Percentiles rank a stretch among this genome's conserved stretches.
Evolutionary conservation across 768 basidiomycete genomes (phyloP).

Genomic region (Leccinum aurantiacum): DNA sequence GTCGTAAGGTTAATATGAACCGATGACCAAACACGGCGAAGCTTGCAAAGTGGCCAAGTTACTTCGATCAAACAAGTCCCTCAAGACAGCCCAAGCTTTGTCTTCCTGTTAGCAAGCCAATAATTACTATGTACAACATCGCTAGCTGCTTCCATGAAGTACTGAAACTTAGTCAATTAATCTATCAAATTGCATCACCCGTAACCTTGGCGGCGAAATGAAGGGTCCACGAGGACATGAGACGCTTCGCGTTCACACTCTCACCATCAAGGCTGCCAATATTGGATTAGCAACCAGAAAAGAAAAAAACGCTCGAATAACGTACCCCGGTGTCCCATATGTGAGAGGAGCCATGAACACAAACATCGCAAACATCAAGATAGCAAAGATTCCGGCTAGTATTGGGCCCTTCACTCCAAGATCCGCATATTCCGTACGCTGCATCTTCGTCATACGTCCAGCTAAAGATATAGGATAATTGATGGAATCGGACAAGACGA

Average conservation of each 20-base stretch:
- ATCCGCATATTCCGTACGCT: conserved; percentile 60
- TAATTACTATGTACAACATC: conserved; percentile 24
- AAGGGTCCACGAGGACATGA: conserved; percentile 90
- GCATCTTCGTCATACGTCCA: conserved; percentile 64
- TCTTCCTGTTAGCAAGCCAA: conserved; percentile 14
- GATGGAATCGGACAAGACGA: conserved; percentile 84
- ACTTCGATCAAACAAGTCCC: background rate
- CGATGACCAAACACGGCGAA: background rate
- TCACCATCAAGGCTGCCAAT: conserved; percentile 73
- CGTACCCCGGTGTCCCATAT: conserved; percentile 95
- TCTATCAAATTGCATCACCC: conserved; percentile 34
- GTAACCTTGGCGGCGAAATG: conserved; percentile 82
- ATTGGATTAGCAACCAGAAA: conserved; percentile 17
- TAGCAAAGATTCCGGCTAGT: conserved; percentile 54
- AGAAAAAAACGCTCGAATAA: conserved; percentile 14
- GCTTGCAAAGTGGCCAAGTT: background rate
- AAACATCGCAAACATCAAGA: conserved; percentile 64
- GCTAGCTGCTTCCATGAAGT: conserved; percentile 14
- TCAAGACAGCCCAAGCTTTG: background rate
- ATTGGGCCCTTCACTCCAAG: conserved; percentile 76
- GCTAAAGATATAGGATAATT: conserved; percentile 85
- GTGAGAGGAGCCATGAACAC: conserved; percentile 85
- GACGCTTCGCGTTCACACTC: conserved; percentile 76
- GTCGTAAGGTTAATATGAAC: conserved; percentile 10
- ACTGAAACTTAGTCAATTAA: background rate